Evolutionary conservation across 495 filamentous ascomycete species (phyloP).

Genomic region (Staphylotrichum longicolle): DNA sequence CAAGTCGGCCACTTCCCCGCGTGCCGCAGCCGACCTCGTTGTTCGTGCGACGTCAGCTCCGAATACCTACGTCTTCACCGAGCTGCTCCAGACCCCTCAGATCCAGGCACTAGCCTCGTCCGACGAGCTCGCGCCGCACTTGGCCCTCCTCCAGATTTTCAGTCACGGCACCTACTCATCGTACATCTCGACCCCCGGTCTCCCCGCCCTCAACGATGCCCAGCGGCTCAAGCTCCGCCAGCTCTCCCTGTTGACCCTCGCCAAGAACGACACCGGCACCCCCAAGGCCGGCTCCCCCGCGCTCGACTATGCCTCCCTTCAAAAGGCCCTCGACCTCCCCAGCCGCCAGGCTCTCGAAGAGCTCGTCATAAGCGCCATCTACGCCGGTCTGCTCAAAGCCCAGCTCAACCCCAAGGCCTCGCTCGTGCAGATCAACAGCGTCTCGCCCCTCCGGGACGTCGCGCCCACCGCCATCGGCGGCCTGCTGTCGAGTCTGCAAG

Average conservation of each 20-base stretch:
- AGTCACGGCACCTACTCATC: slow-evolving; percentile 84
- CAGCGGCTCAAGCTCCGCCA: slow-evolving; percentile 88
- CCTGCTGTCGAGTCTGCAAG: slow-evolving; percentile 64
- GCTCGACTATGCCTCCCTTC: slow-evolving; percentile 72
- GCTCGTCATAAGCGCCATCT: slow-evolving; percentile 85
- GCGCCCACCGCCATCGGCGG: slow-evolving; percentile 60
- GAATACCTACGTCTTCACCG: slow-evolving; percentile 91
- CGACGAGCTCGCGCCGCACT: slow-evolving; percentile 47
- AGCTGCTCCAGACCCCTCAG: slow-evolving; percentile 80
- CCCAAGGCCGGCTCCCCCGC: slow-evolving; percentile 15
- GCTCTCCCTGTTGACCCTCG: slow-evolving; percentile 78
- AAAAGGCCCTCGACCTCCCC: slow-evolving; percentile 62
- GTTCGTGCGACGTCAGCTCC: slow-evolving; percentile 81
- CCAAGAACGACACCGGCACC: slow-evolving; percentile 49
- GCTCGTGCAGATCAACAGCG: slow-evolving; percentile 69
- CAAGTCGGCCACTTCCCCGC: slow-evolving; percentile 78
- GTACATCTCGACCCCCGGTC: slow-evolving; percentile 52
- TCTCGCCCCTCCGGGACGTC: slow-evolving; percentile 83
- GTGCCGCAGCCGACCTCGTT: slow-evolving; percentile 81
- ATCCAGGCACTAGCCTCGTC: slow-evolving; percentile 67
- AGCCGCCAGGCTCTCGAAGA: slow-evolving; percentile 75
- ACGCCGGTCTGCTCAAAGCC: slow-evolving; percentile 74
- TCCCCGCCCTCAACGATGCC: slow-evolving; percentile 67
- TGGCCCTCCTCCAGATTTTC: slow-evolving; percentile 84
- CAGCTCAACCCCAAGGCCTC: slow-evolving; percentile 76